phyloP scores from a whole-genome alignment of 345 rosid species.

The Eucalyptus sp. region DNA sequence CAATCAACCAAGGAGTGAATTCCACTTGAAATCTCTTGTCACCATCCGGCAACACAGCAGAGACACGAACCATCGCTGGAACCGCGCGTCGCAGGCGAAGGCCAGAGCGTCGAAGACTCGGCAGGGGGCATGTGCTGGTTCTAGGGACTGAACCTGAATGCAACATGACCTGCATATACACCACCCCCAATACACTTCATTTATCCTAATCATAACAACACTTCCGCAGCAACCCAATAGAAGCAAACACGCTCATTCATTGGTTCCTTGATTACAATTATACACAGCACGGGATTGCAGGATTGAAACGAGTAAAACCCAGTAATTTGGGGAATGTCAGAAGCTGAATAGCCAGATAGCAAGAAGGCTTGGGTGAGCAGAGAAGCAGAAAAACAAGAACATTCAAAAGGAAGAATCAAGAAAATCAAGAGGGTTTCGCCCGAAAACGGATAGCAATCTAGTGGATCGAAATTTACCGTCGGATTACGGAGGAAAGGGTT shows the following conservation, averaged over 20 bases:
- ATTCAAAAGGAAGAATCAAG: background rate
- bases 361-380: background rate
- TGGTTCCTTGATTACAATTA: background rate
- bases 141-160: conserved; percentile 40
- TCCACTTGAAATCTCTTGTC: conserved; percentile 45
- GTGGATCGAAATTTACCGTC: background rate
- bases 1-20: conserved; percentile 91
- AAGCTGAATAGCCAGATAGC: background rate
- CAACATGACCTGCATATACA: conserved; percentile 39
- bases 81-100: background rate
- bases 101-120: conserved; percentile 4
- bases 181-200: background rate
- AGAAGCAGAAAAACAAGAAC: background rate
- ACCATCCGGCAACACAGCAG: conserved; percentile 23
- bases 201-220: background rate
- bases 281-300: background rate
- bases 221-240: background rate
- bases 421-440: background rate
- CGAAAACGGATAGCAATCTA: background rate
- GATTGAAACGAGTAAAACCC: background rate
- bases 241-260: background rate
- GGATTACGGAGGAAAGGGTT: background rate
- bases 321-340: background rate
- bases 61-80: conserved; percentile 17
- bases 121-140: conserved; percentile 22